phyloP scores from a whole-genome alignment of 2,329 filamentous ascomycete species.

The Colletotrichum tamarilloi region DNA sequence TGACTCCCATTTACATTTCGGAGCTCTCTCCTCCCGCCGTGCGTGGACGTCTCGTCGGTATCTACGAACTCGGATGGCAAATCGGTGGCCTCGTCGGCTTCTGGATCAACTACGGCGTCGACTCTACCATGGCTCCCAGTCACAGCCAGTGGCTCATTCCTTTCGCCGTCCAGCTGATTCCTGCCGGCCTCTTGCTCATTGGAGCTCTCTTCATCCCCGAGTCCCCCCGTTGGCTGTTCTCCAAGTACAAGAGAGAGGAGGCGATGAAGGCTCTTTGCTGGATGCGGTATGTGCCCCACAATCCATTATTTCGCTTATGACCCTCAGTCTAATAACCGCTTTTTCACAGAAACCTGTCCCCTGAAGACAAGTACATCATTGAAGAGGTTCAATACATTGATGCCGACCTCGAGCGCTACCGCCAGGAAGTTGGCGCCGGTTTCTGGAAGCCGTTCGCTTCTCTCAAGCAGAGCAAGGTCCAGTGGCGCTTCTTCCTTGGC shows the following conservation, averaged over 20 bases:
- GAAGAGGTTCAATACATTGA: constrained; percentile 81
- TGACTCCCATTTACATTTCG: constrained; percentile 72
- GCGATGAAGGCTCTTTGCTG: constrained; percentile 70
- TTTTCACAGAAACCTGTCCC: constrained; percentile 55
- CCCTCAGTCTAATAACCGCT: constrained; percentile 43
- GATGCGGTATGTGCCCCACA: constrained; percentile 53
- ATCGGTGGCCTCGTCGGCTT: constrained; percentile 69
- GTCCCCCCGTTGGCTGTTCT: constrained; percentile 77
- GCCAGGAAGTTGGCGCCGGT: constrained; percentile 71
- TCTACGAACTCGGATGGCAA: constrained; percentile 76
- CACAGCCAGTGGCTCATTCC: constrained; percentile 73
- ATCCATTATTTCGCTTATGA: not conserved
- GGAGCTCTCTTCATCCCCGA: constrained; percentile 72
- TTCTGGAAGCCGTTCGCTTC: constrained; percentile 80
- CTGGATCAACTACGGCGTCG: constrained; percentile 75
- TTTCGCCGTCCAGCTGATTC: constrained; percentile 75
- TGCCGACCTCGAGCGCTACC: constrained; percentile 73
- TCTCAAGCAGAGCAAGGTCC: constrained; percentile 66
- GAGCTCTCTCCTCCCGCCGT: constrained; percentile 71
- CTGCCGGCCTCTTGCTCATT: constrained; percentile 69
- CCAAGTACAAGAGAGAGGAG: constrained; percentile 68
- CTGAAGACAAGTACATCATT: constrained; percentile 72
- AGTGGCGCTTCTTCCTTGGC: constrained; percentile 79
- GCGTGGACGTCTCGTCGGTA: constrained; percentile 72
- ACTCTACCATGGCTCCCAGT: constrained; percentile 57